Evolutionary conservation across 768 basidiomycete species (phyloP).

Genomic region (Auricularia sp.): DNA sequence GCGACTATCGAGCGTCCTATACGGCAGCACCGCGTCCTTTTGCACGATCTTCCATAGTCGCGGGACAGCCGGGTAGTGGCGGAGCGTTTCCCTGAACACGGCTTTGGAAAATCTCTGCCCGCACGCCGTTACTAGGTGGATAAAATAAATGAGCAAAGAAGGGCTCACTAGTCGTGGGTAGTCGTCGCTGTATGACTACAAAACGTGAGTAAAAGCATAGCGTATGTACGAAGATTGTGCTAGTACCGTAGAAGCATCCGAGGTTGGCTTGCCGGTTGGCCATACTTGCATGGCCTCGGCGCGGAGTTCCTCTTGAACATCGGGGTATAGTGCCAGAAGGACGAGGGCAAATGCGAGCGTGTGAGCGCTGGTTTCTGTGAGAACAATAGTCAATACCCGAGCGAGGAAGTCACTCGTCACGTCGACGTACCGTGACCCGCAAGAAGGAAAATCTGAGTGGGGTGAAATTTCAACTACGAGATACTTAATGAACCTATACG

Average conservation of each 20-base stretch:
- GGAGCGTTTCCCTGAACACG: constrained; percentile 36
- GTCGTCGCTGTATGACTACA: constrained; percentile 31
- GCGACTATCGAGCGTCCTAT: constrained; percentile 22
- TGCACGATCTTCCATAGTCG: constrained; percentile 28
- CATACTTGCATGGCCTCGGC: constrained; percentile 30
- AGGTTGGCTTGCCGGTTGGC: constrained; percentile 20
- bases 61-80: constrained; percentile 28
- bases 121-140: not conserved
- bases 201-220: not conserved
- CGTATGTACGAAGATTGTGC: constrained; percentile 5
- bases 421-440: constrained; percentile 36
- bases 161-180: constrained; percentile 26
- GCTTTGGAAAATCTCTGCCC: constrained; percentile 34
- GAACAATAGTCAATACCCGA: no score
- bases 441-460: constrained; percentile 31
- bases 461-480: not conserved
- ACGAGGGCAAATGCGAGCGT: constrained; percentile 32
- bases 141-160: not conserved
- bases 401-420: not conserved
- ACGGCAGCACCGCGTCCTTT: constrained; percentile 25
- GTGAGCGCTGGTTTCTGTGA: constrained; percentile 38
- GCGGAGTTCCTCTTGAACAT: constrained; percentile 35
- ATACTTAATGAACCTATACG: constrained; percentile 9
- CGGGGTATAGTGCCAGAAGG: constrained; percentile 40
- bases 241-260: constrained; percentile 15